Base-by-base conservation (phyloP, 2,329 filamentous ascomycete genomes). In the Epichloe gansuensis region DNA sequence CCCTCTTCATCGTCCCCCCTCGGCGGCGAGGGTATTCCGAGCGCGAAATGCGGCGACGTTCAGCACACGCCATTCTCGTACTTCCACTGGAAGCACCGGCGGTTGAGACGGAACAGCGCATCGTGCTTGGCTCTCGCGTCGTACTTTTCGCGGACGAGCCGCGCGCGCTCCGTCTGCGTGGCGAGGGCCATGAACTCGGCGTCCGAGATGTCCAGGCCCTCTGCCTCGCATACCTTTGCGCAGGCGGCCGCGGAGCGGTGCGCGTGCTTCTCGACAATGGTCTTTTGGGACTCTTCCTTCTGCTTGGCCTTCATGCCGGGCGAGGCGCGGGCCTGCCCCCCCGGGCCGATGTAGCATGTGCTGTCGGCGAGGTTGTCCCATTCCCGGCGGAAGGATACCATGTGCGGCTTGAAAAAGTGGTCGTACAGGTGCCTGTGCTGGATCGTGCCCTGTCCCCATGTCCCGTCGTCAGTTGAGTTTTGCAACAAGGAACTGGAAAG, bases 301-400 rank as follows among this genome's bases (percentile, higher is more conserved):
- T 71, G 68, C 7, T 67, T 64, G 7, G 61, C 60, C 36, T 61
- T 66, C 34, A 59, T 60, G 42, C 60, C 55, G 2, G 62, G 63
- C 4, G 64, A 62, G 1, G 65, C 65, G 27, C 60, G 60, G 21
- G 57, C 56, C 55, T 72, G 69, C 62, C 34, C 62, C 34, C 69
- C 67, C 13, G 66, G 67, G 45, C 63, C 70, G 53, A 71, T 62
- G 56, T 74, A 76, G 56, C 70, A 72, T 11, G 65, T 64, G 47
- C 75, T 72, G 27, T 76, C 69, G 4, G 75, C 73, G 4, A 73
- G 57, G 57, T 80, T 79, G 59, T 78, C 72, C 76, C 76, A 80
- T 48, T 76, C 66, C 8, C 72, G 66, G 15, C 72, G 69, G 39
- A 62, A 59, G 4, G 65, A 57, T 34, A 67, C 61, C 55, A 78